Conservation (phyloP, 257 asterid species). For the Avicennia marina region DNA sequence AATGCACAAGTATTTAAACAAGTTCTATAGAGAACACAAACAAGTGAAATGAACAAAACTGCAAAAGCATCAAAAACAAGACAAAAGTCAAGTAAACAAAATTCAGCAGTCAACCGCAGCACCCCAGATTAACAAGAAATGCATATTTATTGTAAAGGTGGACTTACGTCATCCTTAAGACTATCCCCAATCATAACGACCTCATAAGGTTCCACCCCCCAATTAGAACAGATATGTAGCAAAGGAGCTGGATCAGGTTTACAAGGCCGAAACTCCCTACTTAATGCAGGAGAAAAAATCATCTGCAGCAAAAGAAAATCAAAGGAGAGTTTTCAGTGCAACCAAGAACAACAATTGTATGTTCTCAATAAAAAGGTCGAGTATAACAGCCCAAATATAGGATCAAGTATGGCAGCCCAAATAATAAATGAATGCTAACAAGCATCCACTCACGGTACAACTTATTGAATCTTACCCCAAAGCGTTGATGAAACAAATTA, state of each 20-base stretch:
- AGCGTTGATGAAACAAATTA: constrained; percentile 78
- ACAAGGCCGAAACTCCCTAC: constrained; percentile 86
- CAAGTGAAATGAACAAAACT: no score
- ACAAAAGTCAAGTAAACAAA: no score
- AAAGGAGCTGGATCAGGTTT: constrained; percentile 96
- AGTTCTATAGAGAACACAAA: no score
- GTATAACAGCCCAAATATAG: no score
- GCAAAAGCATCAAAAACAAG: no score
- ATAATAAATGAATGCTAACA: no score
- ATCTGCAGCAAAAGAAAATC: constrained; percentile 39
- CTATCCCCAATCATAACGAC: constrained; percentile 98
- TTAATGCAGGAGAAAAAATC: constrained; percentile 82
- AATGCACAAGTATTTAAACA: no score
- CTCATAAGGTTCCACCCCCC: constrained; percentile 75
- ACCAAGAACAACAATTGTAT: not conserved
- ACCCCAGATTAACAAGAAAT: not conserved
- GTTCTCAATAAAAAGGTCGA: no score
- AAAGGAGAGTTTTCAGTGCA: constrained; percentile 1
- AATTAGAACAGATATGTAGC: constrained; percentile 69
- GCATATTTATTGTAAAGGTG: not conserved
- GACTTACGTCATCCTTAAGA: constrained; percentile 85
- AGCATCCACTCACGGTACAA: no score
- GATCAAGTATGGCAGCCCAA: no score
- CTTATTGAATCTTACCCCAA: constrained; percentile 60
- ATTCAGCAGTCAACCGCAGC: not conserved